Evolutionary conservation across 2,329 filamentous ascomycete species (phyloP), one percentile per base, ranked within the genome.

Genomic region (Knufia petricola): DNA sequence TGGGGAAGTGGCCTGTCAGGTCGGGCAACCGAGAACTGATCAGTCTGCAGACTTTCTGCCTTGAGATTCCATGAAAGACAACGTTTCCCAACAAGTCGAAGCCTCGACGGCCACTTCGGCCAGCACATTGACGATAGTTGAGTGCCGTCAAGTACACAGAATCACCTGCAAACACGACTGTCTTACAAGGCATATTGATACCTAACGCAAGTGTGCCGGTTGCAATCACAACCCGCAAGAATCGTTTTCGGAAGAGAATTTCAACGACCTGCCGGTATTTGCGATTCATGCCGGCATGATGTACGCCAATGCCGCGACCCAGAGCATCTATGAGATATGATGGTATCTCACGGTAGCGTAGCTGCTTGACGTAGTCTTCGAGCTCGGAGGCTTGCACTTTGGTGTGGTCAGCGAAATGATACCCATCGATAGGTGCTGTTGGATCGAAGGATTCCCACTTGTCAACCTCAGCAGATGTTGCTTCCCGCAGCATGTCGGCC

Each of bases 151-250:
- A 66, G 60, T 77, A 87, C 2, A 85, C 71, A 0, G 81, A 85
- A 61, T 89, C 84, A 0, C 83, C 84, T 13, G 73, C 75, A 62
- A 90, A 90, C 1, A 87, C 78, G 0, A 88, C 84, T 1, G 85
- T 90, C 62, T 85, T 86, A 62, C 84, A 89, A 8, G 85, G 85
- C 82, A 87, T 86, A 58, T 87, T 90, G 68, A 90, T 84, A 68
- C 85, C 85, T 3, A 89, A 69, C 1, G 82, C 82, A 19, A 88
- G 72, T 0, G 84, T 88, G 1, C 84, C 85, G 1, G 85, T 89
- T 0, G 85, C 84, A 21, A 89, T 73, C 23, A 89, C 79, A 1
- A 84, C 79, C 6, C 77, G 74, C 34, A 89, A 64, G 59, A 77
- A 88, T 0, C 84, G 82, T 61, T 77, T 82, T 7, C 85, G 76